phyloP scores from a whole-genome alignment of 2,329 filamentous ascomycete genomes.

The Penicillium sp. region DNA sequence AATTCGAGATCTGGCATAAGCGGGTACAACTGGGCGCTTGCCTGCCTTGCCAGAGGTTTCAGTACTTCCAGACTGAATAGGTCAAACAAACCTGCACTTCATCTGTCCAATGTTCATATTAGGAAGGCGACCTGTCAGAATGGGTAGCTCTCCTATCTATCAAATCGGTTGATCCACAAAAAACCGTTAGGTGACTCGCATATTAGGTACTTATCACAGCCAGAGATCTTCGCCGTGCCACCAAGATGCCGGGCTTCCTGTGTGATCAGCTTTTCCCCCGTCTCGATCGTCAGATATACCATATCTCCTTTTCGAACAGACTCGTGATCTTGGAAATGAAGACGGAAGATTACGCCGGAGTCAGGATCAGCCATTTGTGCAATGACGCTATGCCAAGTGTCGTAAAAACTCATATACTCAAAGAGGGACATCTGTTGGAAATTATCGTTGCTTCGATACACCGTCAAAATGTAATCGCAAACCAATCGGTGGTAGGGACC shows the following conservation, averaged over 20 bases:
- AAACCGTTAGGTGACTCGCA: conserved; percentile 57
- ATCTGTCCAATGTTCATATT: too few relatives aligned
- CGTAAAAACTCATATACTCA: conserved; percentile 9
- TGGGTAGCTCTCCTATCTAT: conserved; percentile 24
- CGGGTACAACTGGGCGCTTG: too few relatives aligned
- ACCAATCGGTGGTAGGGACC: conserved; percentile 46
- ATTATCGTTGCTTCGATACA: conserved; percentile 46
- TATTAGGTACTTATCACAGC: conserved; percentile 64
- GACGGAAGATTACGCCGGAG: conserved; percentile 37
- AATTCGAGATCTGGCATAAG: too few relatives aligned
- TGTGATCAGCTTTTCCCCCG: conserved; percentile 25
- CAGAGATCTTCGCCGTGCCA: conserved; percentile 57
- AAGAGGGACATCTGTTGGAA: conserved; percentile 31
- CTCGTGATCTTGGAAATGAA: conserved; percentile 35
- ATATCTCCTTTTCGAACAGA: conserved; percentile 18
- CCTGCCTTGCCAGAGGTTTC: too few relatives aligned
- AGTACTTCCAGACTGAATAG: too few relatives aligned
- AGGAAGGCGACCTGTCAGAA: background rate
- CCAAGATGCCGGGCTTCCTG: conserved; percentile 53
- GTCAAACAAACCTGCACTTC: too few relatives aligned
- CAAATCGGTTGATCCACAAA: conserved; percentile 58
- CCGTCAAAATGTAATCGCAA: conserved; percentile 48
- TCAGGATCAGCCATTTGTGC: conserved; percentile 38
- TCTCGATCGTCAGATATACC: conserved; percentile 35
- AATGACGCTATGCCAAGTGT: conserved; percentile 41